Base-by-base conservation (phyloP, 2,329 filamentous ascomycete genomes). In the Xylariaceae sp. region DNA sequence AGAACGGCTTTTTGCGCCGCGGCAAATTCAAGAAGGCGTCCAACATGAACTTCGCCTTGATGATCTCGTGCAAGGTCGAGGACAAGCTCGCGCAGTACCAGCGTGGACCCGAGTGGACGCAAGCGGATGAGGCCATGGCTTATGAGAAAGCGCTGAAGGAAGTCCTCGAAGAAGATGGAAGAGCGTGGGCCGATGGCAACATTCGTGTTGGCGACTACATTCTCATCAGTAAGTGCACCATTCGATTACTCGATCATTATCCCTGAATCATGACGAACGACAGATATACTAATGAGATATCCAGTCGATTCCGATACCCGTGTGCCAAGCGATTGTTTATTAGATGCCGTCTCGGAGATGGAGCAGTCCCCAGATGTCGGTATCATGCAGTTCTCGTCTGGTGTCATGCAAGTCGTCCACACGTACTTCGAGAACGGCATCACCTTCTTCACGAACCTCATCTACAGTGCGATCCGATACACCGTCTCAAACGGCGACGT, bases 361-460 rank as follows among this genome's bases (percentile, higher is more conserved):
- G 83, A 87, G 64, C 78, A 83, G 63, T 86, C 81, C 11, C 87
- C 86, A 0, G 83, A 89, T 66, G 85, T 89, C 0, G 88, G 82
- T 15, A 88, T 90, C 66, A 78, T 90, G 59, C 88, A 90, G 70
- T 88, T 88, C 73, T 82, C 82, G 0, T 89, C 87, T 4, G 87
- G 87, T 30, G 88, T 92, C 61, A 91, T 92, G 88, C 86, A 91
- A 65, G 86, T 92, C 8, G 83, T 85, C 1, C 77, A 83, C 67
- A 86, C 82, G 56, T 89, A 85, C 74, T 92, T 92, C 66, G 89
- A 92, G 73, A 88, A 87, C 65, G 86, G 84, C 49, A 74, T 74
- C 61, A 89, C 88, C 1, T 92, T 88, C 76, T 91, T 92, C 75
- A 92, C 88, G 48, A 86, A 91, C 69, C 80, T 92, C 55, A 84